These are phyloP conservation scores for Tephrocybe sp. DNA, from an alignment of 768 basidiomycete genomes.

Conservation along the genomic window DNA sequence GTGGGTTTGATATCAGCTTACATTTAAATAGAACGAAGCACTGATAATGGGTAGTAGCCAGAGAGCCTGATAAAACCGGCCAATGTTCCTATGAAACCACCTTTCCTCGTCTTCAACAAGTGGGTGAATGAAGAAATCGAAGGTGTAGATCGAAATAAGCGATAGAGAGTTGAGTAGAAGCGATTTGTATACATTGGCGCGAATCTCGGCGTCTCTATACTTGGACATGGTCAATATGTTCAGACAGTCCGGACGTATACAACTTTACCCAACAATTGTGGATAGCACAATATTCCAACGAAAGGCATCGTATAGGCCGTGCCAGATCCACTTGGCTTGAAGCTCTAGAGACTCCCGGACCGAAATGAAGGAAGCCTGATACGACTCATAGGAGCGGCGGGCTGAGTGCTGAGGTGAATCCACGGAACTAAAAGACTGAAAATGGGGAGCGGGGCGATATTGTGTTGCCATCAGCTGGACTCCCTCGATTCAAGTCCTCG, in stretches of 20 bases:
- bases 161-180: conserved; percentile 72
- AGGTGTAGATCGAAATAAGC: conserved; percentile 71
- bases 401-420: conserved; percentile 36
- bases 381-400: conserved; percentile 63
- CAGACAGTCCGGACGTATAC: background rate
- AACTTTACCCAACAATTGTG: conserved; percentile 57
- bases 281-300: conserved; percentile 67
- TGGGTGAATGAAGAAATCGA: conserved; percentile 71
- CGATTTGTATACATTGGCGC: conserved; percentile 73
- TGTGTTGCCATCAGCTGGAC: conserved; percentile 11
- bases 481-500: background rate
- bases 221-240: conserved; percentile 7
- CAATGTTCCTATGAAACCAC: conserved; percentile 72
- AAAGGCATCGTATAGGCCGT: conserved; percentile 69
- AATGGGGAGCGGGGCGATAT: conserved; percentile 19
- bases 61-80: conserved; percentile 73
- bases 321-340: conserved; percentile 58
- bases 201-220: conserved; percentile 72
- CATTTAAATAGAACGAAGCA: conserved; percentile 79
- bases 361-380: conserved; percentile 73
- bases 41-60: conserved; percentile 83
- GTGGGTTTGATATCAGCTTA: conserved; percentile 34
- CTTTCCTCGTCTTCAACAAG: conserved; percentile 60
- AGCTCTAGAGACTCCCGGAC: conserved; percentile 57
- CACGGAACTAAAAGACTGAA: conserved; percentile 22